These are phyloP conservation scores for Pestalotiopsis sp. DNA, from an alignment of 2,329 filamentous ascomycete genomes.

Conservation along the genomic window DNA sequence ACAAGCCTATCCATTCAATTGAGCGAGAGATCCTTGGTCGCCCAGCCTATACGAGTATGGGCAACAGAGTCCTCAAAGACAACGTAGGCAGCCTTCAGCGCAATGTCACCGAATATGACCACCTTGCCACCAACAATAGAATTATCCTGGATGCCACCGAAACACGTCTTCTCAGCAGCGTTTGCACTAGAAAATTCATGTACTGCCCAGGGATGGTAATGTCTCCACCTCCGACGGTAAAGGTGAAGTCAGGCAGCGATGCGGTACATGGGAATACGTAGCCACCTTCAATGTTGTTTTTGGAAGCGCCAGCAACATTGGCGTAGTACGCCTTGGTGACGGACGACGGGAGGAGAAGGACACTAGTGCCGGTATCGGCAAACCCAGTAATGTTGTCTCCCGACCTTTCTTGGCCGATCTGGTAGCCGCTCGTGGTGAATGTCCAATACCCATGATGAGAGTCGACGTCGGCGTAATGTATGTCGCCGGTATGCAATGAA, in stretches of 20 bases:
- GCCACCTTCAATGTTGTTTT: constrained; percentile 45
- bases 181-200: neutral
- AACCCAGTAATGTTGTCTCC: constrained; percentile 19
- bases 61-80: constrained; percentile 11
- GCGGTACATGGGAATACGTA: constrained; percentile 59
- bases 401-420: constrained; percentile 41
- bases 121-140: constrained; percentile 8
- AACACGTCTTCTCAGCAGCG: neutral
- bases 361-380: constrained; percentile 68
- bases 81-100: constrained; percentile 16
- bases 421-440: constrained; percentile 61
- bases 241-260: constrained; percentile 44
- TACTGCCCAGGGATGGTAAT: constrained; percentile 3
- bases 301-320: constrained; percentile 52
- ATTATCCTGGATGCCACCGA: constrained; percentile 8
- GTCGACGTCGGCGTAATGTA: constrained; percentile 60
- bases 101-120: constrained; percentile 15
- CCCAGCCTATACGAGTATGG: neutral
- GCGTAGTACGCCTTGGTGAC: constrained; percentile 61
- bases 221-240: constrained; percentile 22
- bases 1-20: too few species aligned
- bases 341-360: constrained; percentile 55
- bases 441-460: constrained; percentile 63
- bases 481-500: constrained; percentile 57
- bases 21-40: neutral